Base-by-base conservation (phyloP, 208 protist genomes). In the Balamuthia mandrillaris region DNA sequence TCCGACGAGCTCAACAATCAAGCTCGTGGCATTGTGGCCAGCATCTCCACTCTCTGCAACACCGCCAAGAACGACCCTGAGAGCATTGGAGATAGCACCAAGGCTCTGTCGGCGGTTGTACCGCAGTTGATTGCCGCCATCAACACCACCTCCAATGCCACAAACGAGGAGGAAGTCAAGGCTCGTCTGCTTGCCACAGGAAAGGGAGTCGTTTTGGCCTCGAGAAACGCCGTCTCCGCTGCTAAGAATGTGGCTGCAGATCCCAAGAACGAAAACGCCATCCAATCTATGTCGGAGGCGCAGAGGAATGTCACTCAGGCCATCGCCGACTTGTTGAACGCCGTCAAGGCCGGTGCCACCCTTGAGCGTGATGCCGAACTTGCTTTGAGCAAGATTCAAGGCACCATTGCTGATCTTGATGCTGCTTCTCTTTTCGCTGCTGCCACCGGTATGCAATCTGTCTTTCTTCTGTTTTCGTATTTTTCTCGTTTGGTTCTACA, bases 301-400 rank as follows among this genome's bases (percentile, higher is more conserved):
- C 74, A 81, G 54, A 31, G 74, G 7, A 33, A 60, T 35, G 74
- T 81, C 47, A 81, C 51, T 21, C 52, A 66, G 47, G 35, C 74
- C 51, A 81, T 81, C 74, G 74, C 51, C 74, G 41, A 81, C 74
- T 33, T 81, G 47, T 52, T 81, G 51, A 81, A 81, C 39, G 74
- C 74, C 33, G 72, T 81, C 54, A 27, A 49, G 49, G 49, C 16
- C 51, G 74, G 74, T 27, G 74, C 74, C 35, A 41, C 49, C 3
- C 74, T 81, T 45, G 74, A 81, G 51, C 47, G 74, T 24, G 74
- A 81, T 24, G 74, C 74, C 52, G 74, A 81, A 24, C 63, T 65
- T 52, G 74, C 74, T 12, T 49, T n/a, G 31, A 52, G 51, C n/a
- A 45, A 52, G 39, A 81, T 81, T 37, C 74, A 81, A 52, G 49